Evolutionary conservation across 495 filamentous ascomycete genomes (phyloP), one percentile per base, ranked within the genome.

Genomic region (Amorphotheca resinae): DNA sequence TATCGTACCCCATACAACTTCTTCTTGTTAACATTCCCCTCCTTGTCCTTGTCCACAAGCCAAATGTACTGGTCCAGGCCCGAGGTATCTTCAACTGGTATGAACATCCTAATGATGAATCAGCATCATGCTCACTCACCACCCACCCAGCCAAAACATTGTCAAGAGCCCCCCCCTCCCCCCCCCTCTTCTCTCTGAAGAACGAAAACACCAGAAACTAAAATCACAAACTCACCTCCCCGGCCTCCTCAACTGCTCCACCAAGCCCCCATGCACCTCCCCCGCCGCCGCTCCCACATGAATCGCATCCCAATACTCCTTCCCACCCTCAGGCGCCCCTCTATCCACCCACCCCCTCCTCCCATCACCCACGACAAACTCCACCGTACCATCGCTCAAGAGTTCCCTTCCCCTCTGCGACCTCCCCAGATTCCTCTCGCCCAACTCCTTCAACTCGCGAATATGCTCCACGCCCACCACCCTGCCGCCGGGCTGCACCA

Each of bases 391-490:
- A 0, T 55, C 58, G 17, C 69, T 67, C 20, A 91, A 62, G 38
- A 88, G 60, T 8, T 54, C 54, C 14, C 69, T 54, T 1, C 88
- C 89, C n/a, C 79, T 68, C 2, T 64, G 55, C 6, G 73, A 77
- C 59, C 88, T 91, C 23, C 48, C 47, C 73, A 93, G 81, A 55
- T 98, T 98, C 5, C 52, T 40, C 37, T 66, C 69, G 1, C 85
- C 77, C 14, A 96, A 60, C 11, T 87, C 80, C 20, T 79, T 72
- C 39, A 98, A 65, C 46, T 75, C 77, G 30, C 64, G 64, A 46
- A 98, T 94, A 57, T 98, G 93, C 50, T 98, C 91, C 9, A 98
- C 62, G 0, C 91, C 91, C 20, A 95, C 73, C 0, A 86, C 74
- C 18, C 66, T 72, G 2, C 81, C 81, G 0, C 41, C 37, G 9